Evolutionary conservation across 805 yeast genomes (phyloP), one percentile per base, ranked within the genome.

Genomic region (Candida insectorum): DNA sequence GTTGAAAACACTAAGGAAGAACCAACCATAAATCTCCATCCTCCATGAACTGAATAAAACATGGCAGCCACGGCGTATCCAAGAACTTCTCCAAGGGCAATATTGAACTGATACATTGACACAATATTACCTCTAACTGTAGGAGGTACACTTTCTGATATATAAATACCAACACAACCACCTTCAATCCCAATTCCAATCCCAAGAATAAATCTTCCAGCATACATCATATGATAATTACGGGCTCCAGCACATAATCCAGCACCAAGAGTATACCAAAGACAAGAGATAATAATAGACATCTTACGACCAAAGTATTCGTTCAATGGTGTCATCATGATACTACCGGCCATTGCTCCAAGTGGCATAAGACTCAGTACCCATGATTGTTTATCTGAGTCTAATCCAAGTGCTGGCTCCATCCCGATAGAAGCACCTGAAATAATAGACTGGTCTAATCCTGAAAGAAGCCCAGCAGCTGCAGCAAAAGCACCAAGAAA

Each of bases 21-120:
- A 12, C 85, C 85, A 16, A 79, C 65, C 76, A 77, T 78, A 54
- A 48, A 77, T 48, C 85, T 64, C 85, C 85, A 79, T 16, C 79
- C 81, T 21, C 73, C 77, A 3, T 56, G 41, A 7, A 77, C 78
- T 13, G 64, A 66, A 39, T 67, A 74, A 55, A 79, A 79, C 13
- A 78, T 75, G 7, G 81, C 83, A 26, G 80, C 78, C 35, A 76
- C 65, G 4, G 81, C 80, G 44, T 69, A 79, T 13, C 85, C 85
- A 22, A 78, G 46, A 10, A 78, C 79, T 49, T 79, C 85, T 36
- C 85, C 85, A 18, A 79, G 61, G 0, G 85, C 85, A 49, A 78
- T 73, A 51, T 71, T 75, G 52, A 78, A 71, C 53, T 79, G 85
- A 51, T 76, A 78, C 53, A 78, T 49, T 2, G 84, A 76, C 15